These are phyloP conservation scores for Malassezia sp. DNA, from an alignment of 1,284 basidiomycete species.

Conservation along the genomic window DNA sequence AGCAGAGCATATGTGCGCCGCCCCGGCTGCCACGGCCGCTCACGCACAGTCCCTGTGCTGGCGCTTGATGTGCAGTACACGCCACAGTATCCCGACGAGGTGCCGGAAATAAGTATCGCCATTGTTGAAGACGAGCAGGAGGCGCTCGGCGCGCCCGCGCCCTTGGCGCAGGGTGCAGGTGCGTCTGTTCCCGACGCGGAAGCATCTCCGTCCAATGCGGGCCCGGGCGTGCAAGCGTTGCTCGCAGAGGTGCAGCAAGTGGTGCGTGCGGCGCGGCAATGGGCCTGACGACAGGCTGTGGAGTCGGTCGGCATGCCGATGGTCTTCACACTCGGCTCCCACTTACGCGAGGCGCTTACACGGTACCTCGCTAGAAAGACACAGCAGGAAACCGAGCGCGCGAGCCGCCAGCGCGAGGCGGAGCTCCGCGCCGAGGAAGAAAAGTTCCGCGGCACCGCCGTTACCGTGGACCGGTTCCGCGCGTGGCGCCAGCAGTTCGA, in stretches of 20 bases:
- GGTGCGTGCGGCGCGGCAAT: conserved; percentile 50
- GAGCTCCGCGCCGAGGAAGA: conserved; percentile 71
- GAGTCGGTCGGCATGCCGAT: conserved; percentile 93
- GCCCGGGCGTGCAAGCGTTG: conserved; percentile 50
- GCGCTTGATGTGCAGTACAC: conserved; percentile 62
- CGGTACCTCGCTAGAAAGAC: conserved; percentile 52
- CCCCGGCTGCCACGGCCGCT: conserved; percentile 11
- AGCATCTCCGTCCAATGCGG: conserved; percentile 49
- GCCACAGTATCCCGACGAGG: conserved; percentile 60
- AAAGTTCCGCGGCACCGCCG: conserved; percentile 75
- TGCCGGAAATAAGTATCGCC: conserved; percentile 65
- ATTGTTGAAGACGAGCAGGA: conserved; percentile 50
- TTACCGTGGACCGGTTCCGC: conserved; percentile 69
- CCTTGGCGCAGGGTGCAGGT: conserved; percentile 10
- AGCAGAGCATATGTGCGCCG: conserved; percentile 1
- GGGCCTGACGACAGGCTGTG: conserved; percentile 53
- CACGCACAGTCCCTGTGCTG: conserved; percentile 17
- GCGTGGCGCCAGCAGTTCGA: conserved; percentile 69
- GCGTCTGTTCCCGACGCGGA: background rate
- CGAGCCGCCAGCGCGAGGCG: conserved; percentile 58
- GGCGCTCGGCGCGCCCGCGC: conserved; percentile 17
- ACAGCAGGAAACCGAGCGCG: conserved; percentile 51
- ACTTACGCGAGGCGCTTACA: conserved; percentile 68
- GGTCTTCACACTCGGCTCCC: conserved; percentile 85
- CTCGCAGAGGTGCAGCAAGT: conserved; percentile 56